phyloP scores from a whole-genome alignment of 2,329 filamentous ascomycete species.

The Venturia asperata region DNA sequence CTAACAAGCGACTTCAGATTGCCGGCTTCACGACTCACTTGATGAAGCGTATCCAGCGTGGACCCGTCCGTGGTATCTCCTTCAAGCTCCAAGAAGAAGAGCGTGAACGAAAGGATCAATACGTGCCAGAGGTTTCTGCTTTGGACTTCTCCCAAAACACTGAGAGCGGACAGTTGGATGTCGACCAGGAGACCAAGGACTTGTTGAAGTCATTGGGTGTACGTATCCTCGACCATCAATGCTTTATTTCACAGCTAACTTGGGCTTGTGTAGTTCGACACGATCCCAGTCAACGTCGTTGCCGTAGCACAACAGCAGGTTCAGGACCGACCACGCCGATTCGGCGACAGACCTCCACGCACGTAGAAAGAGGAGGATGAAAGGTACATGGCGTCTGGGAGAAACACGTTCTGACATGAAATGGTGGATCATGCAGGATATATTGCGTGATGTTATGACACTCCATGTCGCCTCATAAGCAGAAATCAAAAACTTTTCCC shows the following conservation, averaged over 20 bases:
- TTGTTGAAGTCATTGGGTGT: slow-evolving; percentile 97
- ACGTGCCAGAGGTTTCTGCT: slow-evolving; percentile 97
- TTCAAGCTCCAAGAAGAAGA: slow-evolving; percentile 99
- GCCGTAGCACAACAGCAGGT: slow-evolving; percentile 82
- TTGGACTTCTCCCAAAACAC: slow-evolving; percentile 95
- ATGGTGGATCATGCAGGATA: slow-evolving; percentile 26
- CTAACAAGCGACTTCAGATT: slow-evolving; percentile 52
- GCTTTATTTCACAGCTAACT: slow-evolving; percentile 1
- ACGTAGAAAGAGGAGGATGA: slow-evolving; percentile 21
- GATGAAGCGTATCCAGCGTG: slow-evolving; percentile 99
- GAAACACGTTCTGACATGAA: slow-evolving; percentile 17
- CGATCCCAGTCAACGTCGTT: slow-evolving; percentile 93
- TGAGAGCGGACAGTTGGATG: slow-evolving; percentile 88
- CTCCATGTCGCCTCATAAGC: slow-evolving; percentile 20
- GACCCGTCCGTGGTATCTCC: slow-evolving; percentile 98
- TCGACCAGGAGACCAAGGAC: slow-evolving; percentile 97
- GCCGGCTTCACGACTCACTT: slow-evolving; percentile 89
- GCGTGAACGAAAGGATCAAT: slow-evolving; percentile 99
- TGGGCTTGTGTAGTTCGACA: slow-evolving; percentile 67
- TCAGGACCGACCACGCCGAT: slow-evolving; percentile 73
- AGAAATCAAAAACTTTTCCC: slow-evolving; percentile 27
- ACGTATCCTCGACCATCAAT: slow-evolving; percentile 44
- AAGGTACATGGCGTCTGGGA: slow-evolving; percentile 6
- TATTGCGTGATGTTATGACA: slow-evolving; percentile 28
- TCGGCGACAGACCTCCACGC: slow-evolving; percentile 54